Percentiles rank a stretch among this genome's conserved stretches.
Evolutionary conservation across 192 early-diverging fungal genomes (phyloP).

Genomic region (Rhizophagus sp.): DNA sequence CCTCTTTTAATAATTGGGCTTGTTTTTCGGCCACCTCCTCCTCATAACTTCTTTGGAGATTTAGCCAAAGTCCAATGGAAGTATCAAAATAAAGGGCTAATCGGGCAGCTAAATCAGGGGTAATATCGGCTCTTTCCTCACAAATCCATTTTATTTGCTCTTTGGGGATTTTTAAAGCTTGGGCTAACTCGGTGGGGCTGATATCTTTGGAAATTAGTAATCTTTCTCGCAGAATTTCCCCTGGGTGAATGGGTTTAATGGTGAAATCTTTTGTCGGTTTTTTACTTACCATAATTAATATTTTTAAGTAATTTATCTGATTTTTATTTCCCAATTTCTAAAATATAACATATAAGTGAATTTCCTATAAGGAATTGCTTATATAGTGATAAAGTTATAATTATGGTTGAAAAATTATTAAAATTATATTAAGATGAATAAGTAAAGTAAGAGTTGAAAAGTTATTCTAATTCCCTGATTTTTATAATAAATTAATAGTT

Average conservation of each 20-base stretch:
- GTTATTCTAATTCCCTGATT: too few relatives aligned
- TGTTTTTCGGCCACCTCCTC: not conserved
- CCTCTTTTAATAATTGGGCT: not conserved
- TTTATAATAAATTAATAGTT: too few relatives aligned
- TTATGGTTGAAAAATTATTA: too few relatives aligned
- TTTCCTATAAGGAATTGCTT: too few relatives aligned
- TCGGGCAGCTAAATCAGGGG: not conserved
- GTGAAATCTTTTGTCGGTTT: too few relatives aligned
- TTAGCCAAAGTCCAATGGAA: not conserved
- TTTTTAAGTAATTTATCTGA: too few relatives aligned
- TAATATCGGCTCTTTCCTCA: slow-evolving; percentile 5
- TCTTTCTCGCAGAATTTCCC: slow-evolving; percentile 9
- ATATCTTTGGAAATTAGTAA: not conserved
- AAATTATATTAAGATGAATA: too few relatives aligned
- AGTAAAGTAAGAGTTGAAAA: too few relatives aligned
- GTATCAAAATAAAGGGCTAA: slow-evolving; percentile 3
- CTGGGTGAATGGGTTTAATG: slow-evolving; percentile 9
- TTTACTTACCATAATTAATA: too few relatives aligned
- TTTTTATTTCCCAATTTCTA: too few relatives aligned
- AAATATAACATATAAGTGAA: too few relatives aligned
- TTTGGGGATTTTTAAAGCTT: slow-evolving; percentile 4
- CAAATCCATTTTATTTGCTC: slow-evolving; percentile 8
- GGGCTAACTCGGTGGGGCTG: not conserved
- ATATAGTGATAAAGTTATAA: too few relatives aligned
- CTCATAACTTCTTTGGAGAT: slow-evolving; percentile 5